Conservation (phyloP, 352 stramenopile genomes). For the Phytophthora citricola region DNA sequence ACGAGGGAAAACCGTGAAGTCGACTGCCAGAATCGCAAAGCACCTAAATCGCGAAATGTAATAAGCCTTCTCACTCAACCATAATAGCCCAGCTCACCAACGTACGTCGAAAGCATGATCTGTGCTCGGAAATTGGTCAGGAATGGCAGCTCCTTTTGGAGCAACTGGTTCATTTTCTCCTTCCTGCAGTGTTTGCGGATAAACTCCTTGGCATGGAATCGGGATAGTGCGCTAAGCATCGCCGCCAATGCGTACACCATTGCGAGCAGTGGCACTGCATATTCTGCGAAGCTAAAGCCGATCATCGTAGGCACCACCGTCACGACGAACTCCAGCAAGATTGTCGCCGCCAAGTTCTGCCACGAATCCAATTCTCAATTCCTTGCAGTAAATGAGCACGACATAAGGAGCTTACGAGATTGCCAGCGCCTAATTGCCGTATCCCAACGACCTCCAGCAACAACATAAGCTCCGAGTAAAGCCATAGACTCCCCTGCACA, state of each 20-base stretch:
- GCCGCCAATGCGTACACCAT: slow-evolving; percentile 62
- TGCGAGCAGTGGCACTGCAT: slow-evolving; percentile 60
- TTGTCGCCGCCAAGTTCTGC: slow-evolving; percentile 59
- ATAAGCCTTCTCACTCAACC: not conserved
- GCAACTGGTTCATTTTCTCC: slow-evolving; percentile 81
- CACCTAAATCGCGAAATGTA: slow-evolving; percentile 44
- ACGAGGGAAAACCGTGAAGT: slow-evolving; percentile 97
- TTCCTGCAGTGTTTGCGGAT: slow-evolving; percentile 83
- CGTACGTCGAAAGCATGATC: slow-evolving; percentile 86
- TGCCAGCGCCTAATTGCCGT: slow-evolving; percentile 53
- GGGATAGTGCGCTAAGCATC: slow-evolving; percentile 65
- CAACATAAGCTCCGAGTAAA: slow-evolving; percentile 85
- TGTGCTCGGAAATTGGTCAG: slow-evolving; percentile 83
- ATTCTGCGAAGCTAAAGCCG: slow-evolving; percentile 70
- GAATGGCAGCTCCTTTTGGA: slow-evolving; percentile 78
- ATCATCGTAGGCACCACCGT: slow-evolving; percentile 77
- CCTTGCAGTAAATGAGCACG: not conserved
- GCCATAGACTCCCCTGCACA: slow-evolving; percentile 74
- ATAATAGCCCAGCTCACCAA: not conserved
- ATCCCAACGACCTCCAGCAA: slow-evolving; percentile 74
- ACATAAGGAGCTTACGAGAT: slow-evolving; percentile 43
- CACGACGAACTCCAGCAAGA: slow-evolving; percentile 75
- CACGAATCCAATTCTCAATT: not conserved
- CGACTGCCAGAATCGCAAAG: slow-evolving; percentile 97
- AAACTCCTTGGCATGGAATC: slow-evolving; percentile 75